Conservation (phyloP, 1,139 yeast species). For the Groenewaldozyma sp. region DNA sequence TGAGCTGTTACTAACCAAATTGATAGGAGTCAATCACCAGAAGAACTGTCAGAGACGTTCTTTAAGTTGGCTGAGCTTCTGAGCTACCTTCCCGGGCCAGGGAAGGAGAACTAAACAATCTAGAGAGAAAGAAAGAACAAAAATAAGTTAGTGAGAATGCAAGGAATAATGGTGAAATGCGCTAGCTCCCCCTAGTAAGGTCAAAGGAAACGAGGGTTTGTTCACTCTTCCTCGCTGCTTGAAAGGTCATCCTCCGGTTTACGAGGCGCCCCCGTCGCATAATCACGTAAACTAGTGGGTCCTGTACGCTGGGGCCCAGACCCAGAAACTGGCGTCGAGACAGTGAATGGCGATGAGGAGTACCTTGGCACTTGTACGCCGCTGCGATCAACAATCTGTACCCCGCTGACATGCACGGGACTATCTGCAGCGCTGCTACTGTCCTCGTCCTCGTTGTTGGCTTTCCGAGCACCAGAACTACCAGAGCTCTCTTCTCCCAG, state of each 20-base stretch:
- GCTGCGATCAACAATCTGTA: slow-evolving; percentile 8
- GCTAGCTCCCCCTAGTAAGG: too few relatives aligned
- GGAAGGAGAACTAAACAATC: too few relatives aligned
- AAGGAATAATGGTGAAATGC: background rate
- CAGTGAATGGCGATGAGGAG: slow-evolving; percentile 8
- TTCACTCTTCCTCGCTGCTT: slow-evolving; percentile 21
- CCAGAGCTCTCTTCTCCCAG: slow-evolving; percentile 18
- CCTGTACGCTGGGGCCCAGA: slow-evolving; percentile 12
- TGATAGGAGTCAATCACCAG: background rate
- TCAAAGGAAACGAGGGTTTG: too few relatives aligned
- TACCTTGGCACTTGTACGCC: slow-evolving; percentile 2
- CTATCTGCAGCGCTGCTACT: slow-evolving; percentile 10
- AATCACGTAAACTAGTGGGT: slow-evolving; percentile 20
- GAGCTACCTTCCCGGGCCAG: too few relatives aligned
- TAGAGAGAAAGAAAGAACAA: background rate
- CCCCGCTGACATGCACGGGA: slow-evolving; percentile 3
- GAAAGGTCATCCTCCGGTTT: slow-evolving; percentile 22
- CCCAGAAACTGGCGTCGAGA: slow-evolving; percentile 7
- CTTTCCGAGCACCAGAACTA: slow-evolving; percentile 2
- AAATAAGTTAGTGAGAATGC: background rate
- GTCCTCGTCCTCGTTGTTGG: slow-evolving; percentile 15
- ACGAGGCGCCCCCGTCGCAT: slow-evolving; percentile 12
- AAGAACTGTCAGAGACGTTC: background rate
- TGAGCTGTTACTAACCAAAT: background rate
- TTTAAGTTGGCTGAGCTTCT: too few relatives aligned